Evolutionary conservation across 2,329 filamentous ascomycete genomes (phyloP).

Genomic region (Hymenoscyphus albidus): DNA sequence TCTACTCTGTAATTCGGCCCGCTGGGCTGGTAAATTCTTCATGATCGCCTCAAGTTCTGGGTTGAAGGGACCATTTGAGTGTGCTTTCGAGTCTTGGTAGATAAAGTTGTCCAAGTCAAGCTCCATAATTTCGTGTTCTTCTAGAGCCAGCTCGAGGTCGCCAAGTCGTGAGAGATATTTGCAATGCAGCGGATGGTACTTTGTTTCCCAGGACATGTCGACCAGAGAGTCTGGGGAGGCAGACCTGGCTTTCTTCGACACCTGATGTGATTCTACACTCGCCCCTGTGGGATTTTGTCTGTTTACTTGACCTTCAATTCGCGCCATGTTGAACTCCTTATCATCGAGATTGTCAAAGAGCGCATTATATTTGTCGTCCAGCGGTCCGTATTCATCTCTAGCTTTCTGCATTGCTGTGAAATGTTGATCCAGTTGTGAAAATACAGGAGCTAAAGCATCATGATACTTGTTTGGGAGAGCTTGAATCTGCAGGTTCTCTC

Average conservation of each 20-base stretch:
- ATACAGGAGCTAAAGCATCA: background rate
- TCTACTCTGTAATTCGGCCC: slow-evolving; percentile 10
- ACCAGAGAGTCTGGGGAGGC: background rate
- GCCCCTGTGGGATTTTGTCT: background rate
- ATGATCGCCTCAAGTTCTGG: slow-evolving; percentile 5
- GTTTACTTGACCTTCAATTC: slow-evolving; percentile 16
- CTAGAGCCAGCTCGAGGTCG: slow-evolving; percentile 20
- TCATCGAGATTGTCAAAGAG: slow-evolving; percentile 18
- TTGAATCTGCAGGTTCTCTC: background rate
- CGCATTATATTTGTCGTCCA: slow-evolving; percentile 16
- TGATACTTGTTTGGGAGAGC: background rate
- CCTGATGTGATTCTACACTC: background rate
- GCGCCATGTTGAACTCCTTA: slow-evolving; percentile 17
- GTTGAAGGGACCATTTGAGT: background rate
- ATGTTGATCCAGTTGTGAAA: background rate
- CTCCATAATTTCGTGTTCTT: slow-evolving; percentile 11
- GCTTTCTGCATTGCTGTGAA: slow-evolving; percentile 14
- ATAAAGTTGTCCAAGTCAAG: slow-evolving; percentile 10
- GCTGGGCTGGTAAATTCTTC: slow-evolving; percentile 3
- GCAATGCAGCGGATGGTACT: slow-evolving; percentile 15
- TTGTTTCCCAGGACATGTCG: slow-evolving; percentile 2
- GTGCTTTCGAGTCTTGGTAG: slow-evolving; percentile 1
- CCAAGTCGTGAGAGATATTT: slow-evolving; percentile 18
- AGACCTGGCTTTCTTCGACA: background rate
- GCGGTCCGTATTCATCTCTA: slow-evolving; percentile 23